A percentile compares a stretch with the other conserved stretches of the same genome.
Conservation (phyloP, 345 rosid species). For the Luvunga scandens region DNA sequence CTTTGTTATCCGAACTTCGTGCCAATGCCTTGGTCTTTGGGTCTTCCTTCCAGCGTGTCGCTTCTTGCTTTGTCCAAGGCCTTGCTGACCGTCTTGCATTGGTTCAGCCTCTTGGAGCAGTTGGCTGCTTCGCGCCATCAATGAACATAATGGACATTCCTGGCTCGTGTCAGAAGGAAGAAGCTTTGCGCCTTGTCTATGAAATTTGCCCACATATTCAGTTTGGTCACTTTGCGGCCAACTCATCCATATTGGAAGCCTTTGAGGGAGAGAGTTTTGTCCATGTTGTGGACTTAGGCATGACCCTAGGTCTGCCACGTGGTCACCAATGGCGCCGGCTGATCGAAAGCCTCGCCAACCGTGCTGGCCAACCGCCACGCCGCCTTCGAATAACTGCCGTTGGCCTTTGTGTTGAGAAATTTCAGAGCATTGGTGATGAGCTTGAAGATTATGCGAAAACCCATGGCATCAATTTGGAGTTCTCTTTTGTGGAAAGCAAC, state of each 20-base stretch:
- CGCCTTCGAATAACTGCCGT: constrained; percentile 50
- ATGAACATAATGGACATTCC: constrained; percentile 39
- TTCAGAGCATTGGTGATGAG: constrained; percentile 36
- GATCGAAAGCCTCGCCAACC: constrained; percentile 50
- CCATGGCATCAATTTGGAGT: constrained; percentile 39
- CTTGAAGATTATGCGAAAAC: constrained; percentile 38
- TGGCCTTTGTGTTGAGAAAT: constrained; percentile 35
- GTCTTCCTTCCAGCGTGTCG: constrained; percentile 60
- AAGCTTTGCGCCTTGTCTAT: constrained; percentile 53
- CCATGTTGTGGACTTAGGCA: constrained; percentile 67
- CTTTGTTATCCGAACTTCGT: constrained; percentile 49
- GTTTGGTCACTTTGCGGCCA: constrained; percentile 61
- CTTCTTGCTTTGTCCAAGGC: constrained; percentile 70
- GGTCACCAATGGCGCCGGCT: constrained; percentile 61
- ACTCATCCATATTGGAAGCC: constrained; percentile 65
- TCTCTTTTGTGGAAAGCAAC: constrained; percentile 44
- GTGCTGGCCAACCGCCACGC: constrained; percentile 31
- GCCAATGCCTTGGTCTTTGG: constrained; percentile 54
- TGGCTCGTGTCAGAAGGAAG: constrained; percentile 43
- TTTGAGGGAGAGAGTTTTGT: constrained; percentile 73
- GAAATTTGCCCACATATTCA: constrained; percentile 59
- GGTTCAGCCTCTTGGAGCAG: constrained; percentile 47
- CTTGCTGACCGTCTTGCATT: constrained; percentile 45
- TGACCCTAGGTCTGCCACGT: constrained; percentile 54
- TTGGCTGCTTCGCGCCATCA: constrained; percentile 22